These are phyloP conservation scores for Moesziomyces globuligerus DNA, from an alignment of 1,284 basidiomycete genomes.

Conservation along the genomic window DNA sequence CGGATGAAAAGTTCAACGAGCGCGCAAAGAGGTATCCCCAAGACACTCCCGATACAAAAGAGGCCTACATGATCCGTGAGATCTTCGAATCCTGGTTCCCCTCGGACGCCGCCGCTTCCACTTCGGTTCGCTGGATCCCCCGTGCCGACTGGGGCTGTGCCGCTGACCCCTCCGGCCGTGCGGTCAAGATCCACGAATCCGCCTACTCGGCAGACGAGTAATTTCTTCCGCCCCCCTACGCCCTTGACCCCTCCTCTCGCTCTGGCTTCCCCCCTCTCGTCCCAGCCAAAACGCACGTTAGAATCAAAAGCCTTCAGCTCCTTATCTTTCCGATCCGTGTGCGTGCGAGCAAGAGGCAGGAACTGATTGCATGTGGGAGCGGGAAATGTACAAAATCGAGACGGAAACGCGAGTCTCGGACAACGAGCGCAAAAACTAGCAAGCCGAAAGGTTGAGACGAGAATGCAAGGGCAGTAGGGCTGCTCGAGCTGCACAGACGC, in stretches of 20 bases:
- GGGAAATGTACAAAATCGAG: too few species aligned
- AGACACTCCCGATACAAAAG: conserved; percentile 93
- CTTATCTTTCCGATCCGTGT: background rate
- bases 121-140: conserved; percentile 75
- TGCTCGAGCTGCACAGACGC: too few species aligned
- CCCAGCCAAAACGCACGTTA: too few species aligned
- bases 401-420: too few species aligned
- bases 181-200: conserved; percentile 93
- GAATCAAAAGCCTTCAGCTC: background rate
- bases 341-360: too few species aligned
- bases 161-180: conserved; percentile 91
- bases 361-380: background rate
- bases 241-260: background rate
- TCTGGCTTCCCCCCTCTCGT: background rate
- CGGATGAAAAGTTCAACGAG: conserved; percentile 83
- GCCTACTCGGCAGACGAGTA: conserved; percentile 73
- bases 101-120: conserved; percentile 82
- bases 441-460: too few species aligned
- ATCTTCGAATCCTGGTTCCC: conserved; percentile 85
- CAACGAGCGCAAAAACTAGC: too few species aligned
- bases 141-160: conserved; percentile 96
- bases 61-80: conserved; percentile 94
- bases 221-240: too few species aligned
- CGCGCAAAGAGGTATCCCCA: conserved; percentile 80
- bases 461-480: too few species aligned